Percentiles rank a stretch among this genome's conserved stretches.
Evolutionary conservation across 129 eudicot species (phyloP).

Genomic region (Silybum marianum): DNA sequence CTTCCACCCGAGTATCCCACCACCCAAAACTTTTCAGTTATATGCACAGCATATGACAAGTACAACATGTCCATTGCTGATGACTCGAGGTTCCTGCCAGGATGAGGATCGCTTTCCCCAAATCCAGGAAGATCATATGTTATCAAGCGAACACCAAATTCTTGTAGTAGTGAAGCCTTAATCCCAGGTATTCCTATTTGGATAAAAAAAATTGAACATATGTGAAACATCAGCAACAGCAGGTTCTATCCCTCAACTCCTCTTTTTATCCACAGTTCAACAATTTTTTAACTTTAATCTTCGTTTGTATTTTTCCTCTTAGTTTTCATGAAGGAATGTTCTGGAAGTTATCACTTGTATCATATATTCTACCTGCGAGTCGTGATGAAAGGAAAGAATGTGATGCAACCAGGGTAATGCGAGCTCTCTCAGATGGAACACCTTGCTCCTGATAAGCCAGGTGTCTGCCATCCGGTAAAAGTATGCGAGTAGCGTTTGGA

Average conservation of each 20-base stretch:
- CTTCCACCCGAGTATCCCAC: conserved; percentile 77
- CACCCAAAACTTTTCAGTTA: conserved; percentile 81
- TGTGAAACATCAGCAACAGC: conserved; percentile 11
- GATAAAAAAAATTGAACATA: not conserved
- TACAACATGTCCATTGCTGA: conserved; percentile 84
- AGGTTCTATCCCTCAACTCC: conserved; percentile 15
- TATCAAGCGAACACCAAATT: conserved; percentile 77
- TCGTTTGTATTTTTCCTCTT: not conserved
- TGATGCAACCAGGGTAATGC: conserved; percentile 64
- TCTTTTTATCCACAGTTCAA: conserved; percentile 10
- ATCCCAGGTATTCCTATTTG: conserved; percentile 84
- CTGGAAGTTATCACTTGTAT: conserved; percentile 6
- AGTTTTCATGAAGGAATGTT: conserved; percentile 13
- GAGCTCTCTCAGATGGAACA: conserved; percentile 62
- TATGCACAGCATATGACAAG: conserved; percentile 73
- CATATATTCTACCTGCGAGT: conserved; percentile 64
- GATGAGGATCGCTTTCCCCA: conserved; percentile 98
- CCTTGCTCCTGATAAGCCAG: conserved; percentile 90
- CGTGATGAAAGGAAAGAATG: conserved; percentile 90
- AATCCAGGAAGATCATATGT: conserved; percentile 97
- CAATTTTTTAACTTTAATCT: conserved; percentile 2
- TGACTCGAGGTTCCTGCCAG: conserved; percentile 74
- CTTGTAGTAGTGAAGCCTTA: conserved; percentile 67
- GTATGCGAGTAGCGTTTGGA: conserved; percentile 68
- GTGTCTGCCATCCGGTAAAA: conserved; percentile 90